Evolutionary conservation across 1,284 basidiomycete species (phyloP).

Genomic region (Neonothopanus nambi): DNA sequence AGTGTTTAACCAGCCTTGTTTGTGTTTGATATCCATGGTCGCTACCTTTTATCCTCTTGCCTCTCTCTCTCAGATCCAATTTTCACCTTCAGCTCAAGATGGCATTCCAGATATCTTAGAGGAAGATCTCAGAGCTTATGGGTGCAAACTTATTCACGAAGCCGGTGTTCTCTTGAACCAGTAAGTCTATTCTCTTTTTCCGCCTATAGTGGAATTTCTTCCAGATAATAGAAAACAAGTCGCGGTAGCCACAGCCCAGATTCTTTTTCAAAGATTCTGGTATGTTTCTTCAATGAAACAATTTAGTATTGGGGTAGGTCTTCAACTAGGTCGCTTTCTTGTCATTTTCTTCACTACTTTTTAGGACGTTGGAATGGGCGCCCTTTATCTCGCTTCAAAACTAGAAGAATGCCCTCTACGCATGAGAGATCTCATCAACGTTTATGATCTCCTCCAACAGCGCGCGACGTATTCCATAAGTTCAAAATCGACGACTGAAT

Average conservation of each 20-base stretch:
- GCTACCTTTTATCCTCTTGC: constrained; percentile 83
- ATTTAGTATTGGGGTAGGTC: constrained; percentile 84
- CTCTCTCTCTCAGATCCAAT: constrained; percentile 73
- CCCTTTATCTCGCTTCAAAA: constrained; percentile 93
- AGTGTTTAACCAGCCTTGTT: constrained; percentile 3
- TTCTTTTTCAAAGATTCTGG: constrained; percentile 96
- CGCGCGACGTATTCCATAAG: constrained; percentile 49
- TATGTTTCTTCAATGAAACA: constrained; percentile 93
- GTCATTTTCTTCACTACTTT: not conserved
- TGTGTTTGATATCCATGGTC: constrained; percentile 39
- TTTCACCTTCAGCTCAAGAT: constrained; percentile 81
- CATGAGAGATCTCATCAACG: constrained; percentile 93
- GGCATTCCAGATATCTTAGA: constrained; percentile 82
- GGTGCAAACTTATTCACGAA: constrained; percentile 93
- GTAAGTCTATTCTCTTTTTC: constrained; percentile 44
- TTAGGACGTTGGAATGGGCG: constrained; percentile 91
- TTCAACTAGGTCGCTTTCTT: not conserved
- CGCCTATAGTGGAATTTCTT: constrained; percentile 13
- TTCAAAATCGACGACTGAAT: constrained; percentile 40
- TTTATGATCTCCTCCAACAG: constrained; percentile 85
- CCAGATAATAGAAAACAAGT: constrained; percentile 80
- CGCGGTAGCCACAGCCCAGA: constrained; percentile 94
- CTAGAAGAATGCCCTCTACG: constrained; percentile 91
- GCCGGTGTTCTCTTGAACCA: constrained; percentile 89
- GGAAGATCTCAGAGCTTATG: constrained; percentile 83